phyloP scores from a whole-genome alignment of 371 early-diverging fungal genomes.

The Synchytrium microbalum region DNA sequence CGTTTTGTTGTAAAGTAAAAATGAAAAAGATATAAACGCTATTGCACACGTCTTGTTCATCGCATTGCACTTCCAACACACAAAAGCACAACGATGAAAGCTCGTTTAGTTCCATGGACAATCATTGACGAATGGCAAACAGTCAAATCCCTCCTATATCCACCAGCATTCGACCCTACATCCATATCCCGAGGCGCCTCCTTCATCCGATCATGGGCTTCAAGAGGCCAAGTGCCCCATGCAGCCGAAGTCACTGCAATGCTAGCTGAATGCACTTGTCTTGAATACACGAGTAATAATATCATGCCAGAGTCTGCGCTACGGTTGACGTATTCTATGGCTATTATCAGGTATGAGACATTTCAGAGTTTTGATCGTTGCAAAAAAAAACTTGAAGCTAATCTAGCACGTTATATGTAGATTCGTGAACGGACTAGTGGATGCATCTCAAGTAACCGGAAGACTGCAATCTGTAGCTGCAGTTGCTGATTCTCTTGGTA shows the following conservation, averaged over 20 bases:
- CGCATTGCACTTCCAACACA: no score
- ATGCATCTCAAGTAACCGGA: conserved; percentile 41
- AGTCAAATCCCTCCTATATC: conserved; percentile 37
- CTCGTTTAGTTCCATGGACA: conserved; percentile 47
- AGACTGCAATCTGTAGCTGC: conserved; percentile 39
- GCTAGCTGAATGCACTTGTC: conserved; percentile 37
- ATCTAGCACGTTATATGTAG: conserved; percentile 13
- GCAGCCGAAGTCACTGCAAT: conserved; percentile 47
- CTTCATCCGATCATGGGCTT: conserved; percentile 41
- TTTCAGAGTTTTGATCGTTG: background rate
- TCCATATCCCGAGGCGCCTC: conserved; percentile 13
- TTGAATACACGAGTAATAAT: conserved; percentile 28
- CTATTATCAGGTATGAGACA: conserved; percentile 33
- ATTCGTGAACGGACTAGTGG: conserved; percentile 53
- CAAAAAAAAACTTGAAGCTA: background rate
- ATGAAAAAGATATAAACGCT: background rate
- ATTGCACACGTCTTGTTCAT: no score
- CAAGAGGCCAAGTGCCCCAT: conserved; percentile 45
- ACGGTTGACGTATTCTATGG: conserved; percentile 46
- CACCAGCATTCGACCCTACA: conserved; percentile 22
- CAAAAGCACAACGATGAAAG: no score
- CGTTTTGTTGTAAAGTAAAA: background rate
- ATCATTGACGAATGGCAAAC: conserved; percentile 41
- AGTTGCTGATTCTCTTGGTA: conserved; percentile 44
- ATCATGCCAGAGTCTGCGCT: conserved; percentile 30